Conservation (phyloP, 2,329 filamentous ascomycete genomes). For the Ascochyta pisi region DNA sequence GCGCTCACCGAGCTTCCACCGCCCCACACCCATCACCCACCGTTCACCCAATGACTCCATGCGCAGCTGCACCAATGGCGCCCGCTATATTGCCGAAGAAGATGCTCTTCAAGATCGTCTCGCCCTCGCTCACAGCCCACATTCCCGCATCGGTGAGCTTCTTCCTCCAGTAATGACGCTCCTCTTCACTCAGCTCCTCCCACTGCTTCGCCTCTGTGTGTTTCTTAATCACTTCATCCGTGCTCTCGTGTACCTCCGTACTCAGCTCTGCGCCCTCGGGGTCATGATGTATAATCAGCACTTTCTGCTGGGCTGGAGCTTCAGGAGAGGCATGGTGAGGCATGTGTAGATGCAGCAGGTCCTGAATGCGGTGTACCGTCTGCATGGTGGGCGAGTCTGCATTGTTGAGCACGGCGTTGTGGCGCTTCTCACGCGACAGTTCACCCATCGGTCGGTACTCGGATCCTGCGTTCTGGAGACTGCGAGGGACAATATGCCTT, state of each 20-base stretch:
- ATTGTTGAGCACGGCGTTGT: conserved; percentile 33
- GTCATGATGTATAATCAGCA: conserved; percentile 52
- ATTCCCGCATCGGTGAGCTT: conserved; percentile 73
- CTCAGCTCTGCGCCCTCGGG: conserved; percentile 48
- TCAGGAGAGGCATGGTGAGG: conserved; percentile 19
- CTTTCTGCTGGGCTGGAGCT: conserved; percentile 39
- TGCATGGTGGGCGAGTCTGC: conserved; percentile 35
- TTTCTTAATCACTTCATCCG: conserved; percentile 44
- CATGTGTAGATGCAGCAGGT: conserved; percentile 41
- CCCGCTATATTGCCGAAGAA: conserved; percentile 77
- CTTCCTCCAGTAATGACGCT: conserved; percentile 73
- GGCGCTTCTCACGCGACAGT: conserved; percentile 34
- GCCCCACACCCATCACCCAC: not conserved
- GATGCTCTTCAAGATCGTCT: conserved; percentile 76
- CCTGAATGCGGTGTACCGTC: conserved; percentile 41
- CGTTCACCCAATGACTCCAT: conserved; percentile 39
- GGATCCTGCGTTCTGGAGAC: conserved; percentile 51
- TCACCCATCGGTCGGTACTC: conserved; percentile 40
- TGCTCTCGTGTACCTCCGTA: conserved; percentile 49
- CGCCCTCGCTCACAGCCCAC: conserved; percentile 81
- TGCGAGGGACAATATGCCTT: conserved; percentile 59
- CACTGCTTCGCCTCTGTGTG: conserved; percentile 65
- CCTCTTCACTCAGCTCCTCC: conserved; percentile 70
- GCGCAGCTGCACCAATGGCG: conserved; percentile 53
- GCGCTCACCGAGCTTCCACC: not conserved